Percentiles rank a stretch among this genome's conserved stretches.
These are phyloP conservation scores for Neobulgaria alba DNA, from an alignment of 2,329 filamentous ascomycete genomes.

Conservation along the genomic window DNA sequence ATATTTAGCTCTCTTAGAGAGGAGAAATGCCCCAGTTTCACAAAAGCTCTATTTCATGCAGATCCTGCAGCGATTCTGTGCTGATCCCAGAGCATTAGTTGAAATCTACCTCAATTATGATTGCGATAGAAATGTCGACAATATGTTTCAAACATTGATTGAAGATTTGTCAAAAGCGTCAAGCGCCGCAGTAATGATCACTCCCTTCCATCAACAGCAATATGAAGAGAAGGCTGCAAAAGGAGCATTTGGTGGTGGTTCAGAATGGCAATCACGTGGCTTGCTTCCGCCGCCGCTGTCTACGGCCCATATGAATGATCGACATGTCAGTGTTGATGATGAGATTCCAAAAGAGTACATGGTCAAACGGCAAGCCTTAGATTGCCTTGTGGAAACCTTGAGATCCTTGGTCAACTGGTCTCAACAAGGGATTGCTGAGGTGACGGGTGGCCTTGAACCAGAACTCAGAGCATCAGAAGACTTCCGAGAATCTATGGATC, in stretches of 20 bases:
- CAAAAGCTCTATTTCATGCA: conserved; percentile 91
- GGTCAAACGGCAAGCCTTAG: conserved; percentile 81
- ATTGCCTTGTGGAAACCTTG: conserved; percentile 80
- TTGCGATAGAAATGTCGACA: conserved; percentile 90
- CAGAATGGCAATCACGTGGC: conserved; percentile 81
- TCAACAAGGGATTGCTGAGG: conserved; percentile 53
- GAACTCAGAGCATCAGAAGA: conserved; percentile 49
- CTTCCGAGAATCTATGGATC: conserved; percentile 69
- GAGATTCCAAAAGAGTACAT: conserved; percentile 82
- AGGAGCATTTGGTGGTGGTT: conserved; percentile 40
- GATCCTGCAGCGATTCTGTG: conserved; percentile 74
- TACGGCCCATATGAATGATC: conserved; percentile 32
- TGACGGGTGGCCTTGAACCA: conserved; percentile 39
- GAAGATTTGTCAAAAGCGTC: conserved; percentile 88
- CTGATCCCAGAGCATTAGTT: conserved; percentile 80
- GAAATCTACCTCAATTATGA: conserved; percentile 98
- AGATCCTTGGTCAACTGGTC: conserved; percentile 93
- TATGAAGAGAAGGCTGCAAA: conserved; percentile 72
- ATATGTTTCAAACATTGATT: conserved; percentile 92
- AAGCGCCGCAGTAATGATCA: conserved; percentile 68
- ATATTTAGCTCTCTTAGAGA: conserved; percentile 84
- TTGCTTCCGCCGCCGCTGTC: conserved; percentile 81
- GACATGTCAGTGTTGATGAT: conserved; percentile 49
- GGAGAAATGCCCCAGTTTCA: conserved; percentile 74
- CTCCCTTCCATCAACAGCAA: conserved; percentile 68